Base-by-base conservation (phyloP, 176 grass and related monocot genomes). In the Oryza officinalis region DNA sequence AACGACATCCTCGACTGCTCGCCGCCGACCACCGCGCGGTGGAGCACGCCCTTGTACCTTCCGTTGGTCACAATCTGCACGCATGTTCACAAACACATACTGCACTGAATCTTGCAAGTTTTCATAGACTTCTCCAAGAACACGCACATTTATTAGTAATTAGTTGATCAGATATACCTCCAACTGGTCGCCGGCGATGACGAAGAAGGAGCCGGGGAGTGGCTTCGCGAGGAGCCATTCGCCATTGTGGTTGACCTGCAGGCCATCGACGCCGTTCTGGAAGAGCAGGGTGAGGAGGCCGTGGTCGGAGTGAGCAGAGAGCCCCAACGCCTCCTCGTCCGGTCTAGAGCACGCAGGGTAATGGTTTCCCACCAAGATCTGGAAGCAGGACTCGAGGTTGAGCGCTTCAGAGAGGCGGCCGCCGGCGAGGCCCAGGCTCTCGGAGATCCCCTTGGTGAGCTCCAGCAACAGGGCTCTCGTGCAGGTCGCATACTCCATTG, bases 11-110 rank as follows among this genome's bases (percentile, higher is more conserved):
- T 89, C 33, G 37, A 67, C 23, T 69, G 27, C 40, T 81, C 47
- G 61, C 90, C 69, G 33, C 78, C 87, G 45, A 91, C 38, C 79
- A 90, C 22, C 66, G 90, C 95, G 20, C 84, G 91, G 75, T 98
- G 92, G 67, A 98, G 60, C 50, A 77, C 76, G 31, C 81, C 87
- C 85, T 77, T 91, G 61, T 93, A 94, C 69, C 81, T 94, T 54
- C 90, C 90, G 60, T 93, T 98, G 84, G 81, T 98, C 74, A 93
- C 88, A 47, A 97, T 94, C 94, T 94, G 71, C 79, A 75, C 17
- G 12, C 10, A 27, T 22, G 31, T 8, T 13, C 15, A 50, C 15
- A 85, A 4, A 14, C 2, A 10, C 57, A 25, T 61, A 35, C 28
- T 3, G 47, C 52, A 52, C 33, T 35, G 69, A 75, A 8, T 13